phyloP scores from a whole-genome alignment of 1,139 yeast genomes.

The Debaryomycetaceae sp. region DNA sequence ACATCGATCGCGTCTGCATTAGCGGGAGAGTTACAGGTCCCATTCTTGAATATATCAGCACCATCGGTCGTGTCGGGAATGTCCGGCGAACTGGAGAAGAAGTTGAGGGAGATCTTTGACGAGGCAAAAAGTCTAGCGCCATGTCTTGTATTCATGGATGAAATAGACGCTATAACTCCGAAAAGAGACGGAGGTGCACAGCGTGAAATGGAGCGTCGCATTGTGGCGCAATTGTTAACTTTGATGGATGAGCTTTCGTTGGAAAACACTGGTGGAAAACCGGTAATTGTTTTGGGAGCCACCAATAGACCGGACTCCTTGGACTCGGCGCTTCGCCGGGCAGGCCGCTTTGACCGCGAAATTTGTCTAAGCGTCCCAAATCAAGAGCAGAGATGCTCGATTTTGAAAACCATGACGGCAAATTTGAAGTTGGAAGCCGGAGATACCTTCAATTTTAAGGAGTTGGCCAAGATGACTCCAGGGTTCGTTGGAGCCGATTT shows the following conservation, averaged over 20 bases:
- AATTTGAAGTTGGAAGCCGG: constrained; percentile 54
- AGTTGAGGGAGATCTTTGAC: constrained; percentile 82
- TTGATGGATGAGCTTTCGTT: constrained; percentile 87
- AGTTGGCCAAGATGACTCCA: constrained; percentile 86
- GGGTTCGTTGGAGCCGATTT: constrained; percentile 98
- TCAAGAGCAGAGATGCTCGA: constrained; percentile 70
- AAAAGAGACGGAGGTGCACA: constrained; percentile 94
- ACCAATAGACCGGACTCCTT: constrained; percentile 40
- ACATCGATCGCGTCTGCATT: constrained; percentile 92
- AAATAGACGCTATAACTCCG: constrained; percentile 96
- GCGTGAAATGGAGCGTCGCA: constrained; percentile 95
- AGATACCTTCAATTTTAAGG: constrained; percentile 49
- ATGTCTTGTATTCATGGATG: constrained; percentile 87
- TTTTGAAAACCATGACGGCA: constrained; percentile 63
- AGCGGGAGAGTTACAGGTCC: constrained; percentile 91
- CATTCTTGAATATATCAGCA: constrained; percentile 84
- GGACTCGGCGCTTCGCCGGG: constrained; percentile 38
- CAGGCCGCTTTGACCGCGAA: constrained; percentile 40
- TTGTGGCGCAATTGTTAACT: constrained; percentile 88
- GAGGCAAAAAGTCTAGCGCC: constrained; percentile 91
- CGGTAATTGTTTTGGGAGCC: constrained; percentile 53
- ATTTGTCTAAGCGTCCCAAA: constrained; percentile 78
- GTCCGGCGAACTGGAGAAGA: constrained; percentile 98
- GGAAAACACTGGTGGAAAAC: constrained; percentile 83
- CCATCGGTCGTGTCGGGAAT: constrained; percentile 98